Conservation (phyloP, 169 alveolate species). For the Cryptosporidium canis region DNA sequence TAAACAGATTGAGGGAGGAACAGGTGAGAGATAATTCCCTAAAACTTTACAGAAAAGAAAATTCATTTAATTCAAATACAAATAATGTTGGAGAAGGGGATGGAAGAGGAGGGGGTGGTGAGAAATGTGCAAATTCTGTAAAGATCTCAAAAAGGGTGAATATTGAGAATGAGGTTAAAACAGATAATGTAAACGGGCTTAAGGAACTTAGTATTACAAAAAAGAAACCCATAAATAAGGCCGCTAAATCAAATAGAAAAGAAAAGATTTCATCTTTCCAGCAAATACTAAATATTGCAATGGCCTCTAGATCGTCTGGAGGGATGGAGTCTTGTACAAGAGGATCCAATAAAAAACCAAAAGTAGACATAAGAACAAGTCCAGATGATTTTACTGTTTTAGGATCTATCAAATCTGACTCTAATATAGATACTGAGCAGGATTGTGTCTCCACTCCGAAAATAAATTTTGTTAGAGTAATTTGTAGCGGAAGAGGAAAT, state of each 20-base stretch:
- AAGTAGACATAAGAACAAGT: neutral
- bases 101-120: neutral
- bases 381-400: neutral
- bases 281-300: slow-evolving; percentile 13
- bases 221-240: neutral
- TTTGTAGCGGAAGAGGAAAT: neutral
- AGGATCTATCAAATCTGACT: neutral
- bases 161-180: neutral
- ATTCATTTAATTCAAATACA: neutral
- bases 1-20: slow-evolving; percentile 50
- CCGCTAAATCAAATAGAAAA: neutral
- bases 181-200: neutral
- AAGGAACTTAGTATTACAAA: neutral
- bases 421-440: neutral
- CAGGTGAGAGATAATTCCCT: neutral
- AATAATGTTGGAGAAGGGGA: neutral
- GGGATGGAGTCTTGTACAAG: too few relatives aligned
- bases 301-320: neutral
- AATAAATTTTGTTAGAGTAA: slow-evolving; percentile 30
- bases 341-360: neutral
- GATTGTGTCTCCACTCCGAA: neutral
- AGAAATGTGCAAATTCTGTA: neutral
- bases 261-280: neutral
- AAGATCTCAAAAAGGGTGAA: neutral
- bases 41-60: neutral